These are phyloP conservation scores for Sphagnum magellanicum DNA, from an alignment of 228 moss, liverwort and hornwort genomes.

Conservation along the genomic window DNA sequence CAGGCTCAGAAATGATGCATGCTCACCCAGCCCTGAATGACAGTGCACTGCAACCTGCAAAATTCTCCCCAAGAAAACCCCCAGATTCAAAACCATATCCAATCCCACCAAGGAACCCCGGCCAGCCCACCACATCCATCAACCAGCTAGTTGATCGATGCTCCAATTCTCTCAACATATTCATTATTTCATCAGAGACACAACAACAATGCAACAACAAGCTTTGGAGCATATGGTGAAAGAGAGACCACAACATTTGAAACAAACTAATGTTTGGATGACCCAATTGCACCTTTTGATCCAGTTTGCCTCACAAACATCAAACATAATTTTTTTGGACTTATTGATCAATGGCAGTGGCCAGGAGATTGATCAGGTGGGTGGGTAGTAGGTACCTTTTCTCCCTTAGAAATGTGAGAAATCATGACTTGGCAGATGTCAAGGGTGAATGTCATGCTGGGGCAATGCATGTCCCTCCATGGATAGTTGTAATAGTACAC, in stretches of 20 bases:
- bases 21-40: slow-evolving; percentile 64
- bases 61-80: neutral
- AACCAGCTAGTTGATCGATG: slow-evolving; percentile 29
- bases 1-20: slow-evolving; percentile 8
- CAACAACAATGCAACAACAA: neutral
- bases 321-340: too few species aligned
- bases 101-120: too few species aligned
- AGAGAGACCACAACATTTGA: neutral
- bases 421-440: slow-evolving; percentile 53
- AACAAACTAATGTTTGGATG: too few species aligned
- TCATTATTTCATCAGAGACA: neutral
- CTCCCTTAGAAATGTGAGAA: slow-evolving; percentile 30
- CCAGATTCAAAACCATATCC: neutral
- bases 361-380: too few species aligned
- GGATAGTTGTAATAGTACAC: slow-evolving; percentile 55
- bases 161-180: slow-evolving; percentile 22
- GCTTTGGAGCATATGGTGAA: neutral
- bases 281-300: too few species aligned
- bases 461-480: slow-evolving; percentile 31
- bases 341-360: too few species aligned
- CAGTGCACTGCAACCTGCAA: slow-evolving; percentile 60
- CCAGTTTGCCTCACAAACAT: too few species aligned
- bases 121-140: slow-evolving; percentile 11
- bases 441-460: slow-evolving; percentile 34
- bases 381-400: slow-evolving; percentile 23